These are phyloP conservation scores for Trypanosoma conorhini DNA, from an alignment of 208 protist genomes.

Conservation along the genomic window DNA sequence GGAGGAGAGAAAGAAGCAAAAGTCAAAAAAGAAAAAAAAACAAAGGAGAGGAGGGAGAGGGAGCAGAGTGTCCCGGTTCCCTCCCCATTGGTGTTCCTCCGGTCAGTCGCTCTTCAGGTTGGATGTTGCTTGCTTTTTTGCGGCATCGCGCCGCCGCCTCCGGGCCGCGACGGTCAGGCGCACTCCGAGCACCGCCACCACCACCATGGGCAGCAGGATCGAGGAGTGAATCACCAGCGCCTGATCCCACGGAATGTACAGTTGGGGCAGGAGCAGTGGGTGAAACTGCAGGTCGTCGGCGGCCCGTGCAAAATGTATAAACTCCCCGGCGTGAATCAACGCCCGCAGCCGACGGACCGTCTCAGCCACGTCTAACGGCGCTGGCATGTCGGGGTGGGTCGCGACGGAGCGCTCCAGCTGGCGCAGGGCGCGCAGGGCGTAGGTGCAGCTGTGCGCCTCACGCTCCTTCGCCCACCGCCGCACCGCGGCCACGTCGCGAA, in stretches of 20 bases:
- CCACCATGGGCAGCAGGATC: conserved; percentile 58
- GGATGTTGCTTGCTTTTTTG: conserved; percentile 15
- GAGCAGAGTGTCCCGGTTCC: background rate
- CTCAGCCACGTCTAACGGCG: conserved; percentile 33
- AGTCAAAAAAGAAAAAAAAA: background rate
- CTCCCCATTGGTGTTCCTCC: background rate
- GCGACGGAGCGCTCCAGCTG: conserved; percentile 39
- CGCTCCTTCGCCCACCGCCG: conserved; percentile 39
- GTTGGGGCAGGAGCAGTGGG: conserved; percentile 67
- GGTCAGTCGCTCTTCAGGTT: conserved; percentile 1
- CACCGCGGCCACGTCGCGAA: conserved; percentile 36
- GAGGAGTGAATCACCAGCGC: conserved; percentile 54
- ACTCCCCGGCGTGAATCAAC: conserved; percentile 28
- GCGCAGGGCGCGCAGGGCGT: conserved; percentile 52
- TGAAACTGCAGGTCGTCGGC: conserved; percentile 79
- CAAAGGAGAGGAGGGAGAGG: conserved; percentile 8
- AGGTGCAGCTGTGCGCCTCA: conserved; percentile 45
- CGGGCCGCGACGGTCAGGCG: conserved; percentile 35
- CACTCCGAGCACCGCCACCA: conserved; percentile 34
- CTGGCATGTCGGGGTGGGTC: conserved; percentile 56
- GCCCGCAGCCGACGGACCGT: conserved; percentile 34
- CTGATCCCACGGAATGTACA: conserved; percentile 82
- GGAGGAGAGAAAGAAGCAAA: background rate
- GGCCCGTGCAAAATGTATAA: conserved; percentile 50
- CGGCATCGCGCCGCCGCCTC: background rate